Percentiles rank a stretch among this genome's conserved stretches.
Evolutionary conservation across 352 stramenopile genomes (phyloP).

Genomic region (Phytopythium aichiense): DNA sequence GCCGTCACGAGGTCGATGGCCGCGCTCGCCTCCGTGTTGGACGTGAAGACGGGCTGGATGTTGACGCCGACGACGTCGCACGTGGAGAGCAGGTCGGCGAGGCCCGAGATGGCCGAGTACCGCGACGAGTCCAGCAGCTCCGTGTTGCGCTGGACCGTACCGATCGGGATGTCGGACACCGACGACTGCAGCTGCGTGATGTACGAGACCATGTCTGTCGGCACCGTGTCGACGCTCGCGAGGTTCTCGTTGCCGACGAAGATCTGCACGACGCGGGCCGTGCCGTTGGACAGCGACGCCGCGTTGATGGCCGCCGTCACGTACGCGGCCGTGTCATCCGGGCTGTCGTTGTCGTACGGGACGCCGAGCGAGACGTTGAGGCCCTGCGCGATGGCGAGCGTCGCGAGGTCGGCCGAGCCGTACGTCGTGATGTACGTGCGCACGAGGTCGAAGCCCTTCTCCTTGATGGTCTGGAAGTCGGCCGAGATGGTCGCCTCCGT

Average conservation of each 20-base stretch:
- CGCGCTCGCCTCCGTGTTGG: conserved; percentile 21
- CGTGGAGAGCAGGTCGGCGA: conserved; percentile 35
- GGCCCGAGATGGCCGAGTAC: conserved; percentile 24
- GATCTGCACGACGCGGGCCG: conserved; percentile 38
- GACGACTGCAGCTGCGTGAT: conserved; percentile 33
- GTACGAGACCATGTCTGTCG: conserved; percentile 34
- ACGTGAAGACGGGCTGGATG: conserved; percentile 64
- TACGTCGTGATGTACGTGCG: conserved; percentile 53
- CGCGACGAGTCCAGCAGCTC: conserved; percentile 39
- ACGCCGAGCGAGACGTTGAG: conserved; percentile 48
- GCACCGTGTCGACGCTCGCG: conserved; percentile 22
- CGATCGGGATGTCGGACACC: conserved; percentile 23
- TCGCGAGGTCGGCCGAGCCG: conserved; percentile 31
- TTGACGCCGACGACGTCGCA: conserved; percentile 70
- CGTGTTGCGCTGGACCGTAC: conserved; percentile 49
- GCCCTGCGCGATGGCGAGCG: conserved; percentile 34
- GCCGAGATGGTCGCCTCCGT: conserved; percentile 30
- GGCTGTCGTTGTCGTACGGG: conserved; percentile 33
- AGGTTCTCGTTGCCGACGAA: conserved; percentile 67
- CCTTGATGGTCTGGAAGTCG: conserved; percentile 44
- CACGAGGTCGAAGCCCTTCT: conserved; percentile 34
- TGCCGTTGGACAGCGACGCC: conserved; percentile 21
- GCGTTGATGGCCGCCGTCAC: conserved; percentile 32
- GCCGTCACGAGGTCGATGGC: conserved; percentile 37
- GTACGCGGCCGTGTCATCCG: conserved; percentile 25